These are phyloP conservation scores for Mentha longifolia DNA, from an alignment of 257 asterid species.

Conservation along the genomic window DNA sequence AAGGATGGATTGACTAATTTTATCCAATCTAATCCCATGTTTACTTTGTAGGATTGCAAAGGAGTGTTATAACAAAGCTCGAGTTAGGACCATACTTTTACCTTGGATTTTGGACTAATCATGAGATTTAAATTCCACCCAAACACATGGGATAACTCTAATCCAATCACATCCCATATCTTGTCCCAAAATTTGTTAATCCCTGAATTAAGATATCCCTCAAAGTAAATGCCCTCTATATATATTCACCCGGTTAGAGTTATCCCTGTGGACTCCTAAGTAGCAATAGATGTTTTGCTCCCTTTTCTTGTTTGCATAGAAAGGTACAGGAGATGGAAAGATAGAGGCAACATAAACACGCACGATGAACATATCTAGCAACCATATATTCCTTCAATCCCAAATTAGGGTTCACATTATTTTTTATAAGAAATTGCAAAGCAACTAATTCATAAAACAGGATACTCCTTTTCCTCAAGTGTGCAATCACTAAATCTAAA, in stretches of 20 bases:
- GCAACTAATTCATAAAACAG: background rate
- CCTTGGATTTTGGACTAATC: no score
- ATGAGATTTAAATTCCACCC: no score
- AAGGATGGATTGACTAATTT: no score
- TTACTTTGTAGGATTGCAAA: no score
- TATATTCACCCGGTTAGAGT: background rate
- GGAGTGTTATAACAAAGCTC: no score
- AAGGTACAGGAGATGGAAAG: background rate
- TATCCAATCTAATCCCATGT: no score
- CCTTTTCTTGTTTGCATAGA: background rate
- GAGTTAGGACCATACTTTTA: no score
- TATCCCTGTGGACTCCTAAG: background rate
- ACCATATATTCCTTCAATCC: background rate
- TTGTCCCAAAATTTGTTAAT: no score
- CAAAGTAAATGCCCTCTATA: no score
- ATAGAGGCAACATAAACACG: background rate
- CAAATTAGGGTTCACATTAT: conserved; percentile 3
- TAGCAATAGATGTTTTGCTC: background rate
- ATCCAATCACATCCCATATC: no score
- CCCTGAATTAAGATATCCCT: no score
- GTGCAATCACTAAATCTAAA: background rate
- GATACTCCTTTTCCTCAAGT: background rate
- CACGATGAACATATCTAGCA: background rate
- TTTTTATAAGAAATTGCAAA: background rate
- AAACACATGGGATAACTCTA: no score